Conservation (phyloP, 495 filamentous ascomycete species). For the Elaphomyces granulatus region DNA sequence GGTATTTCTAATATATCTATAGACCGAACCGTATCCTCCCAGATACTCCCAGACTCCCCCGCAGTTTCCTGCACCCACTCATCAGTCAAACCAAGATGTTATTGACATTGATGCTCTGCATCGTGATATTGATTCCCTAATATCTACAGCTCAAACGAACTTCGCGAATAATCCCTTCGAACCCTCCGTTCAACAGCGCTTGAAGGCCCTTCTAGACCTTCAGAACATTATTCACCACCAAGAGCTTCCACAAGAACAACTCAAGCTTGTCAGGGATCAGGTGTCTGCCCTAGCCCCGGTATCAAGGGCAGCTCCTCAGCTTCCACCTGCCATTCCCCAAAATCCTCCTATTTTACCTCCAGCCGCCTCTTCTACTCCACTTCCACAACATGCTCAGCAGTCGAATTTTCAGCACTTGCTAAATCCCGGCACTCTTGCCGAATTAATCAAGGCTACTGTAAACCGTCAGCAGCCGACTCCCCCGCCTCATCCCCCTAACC, state of each 20-base stretch:
- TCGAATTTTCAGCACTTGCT: slow-evolving; percentile 27
- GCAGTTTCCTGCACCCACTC: slow-evolving; percentile 17
- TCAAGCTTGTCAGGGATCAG: slow-evolving; percentile 66
- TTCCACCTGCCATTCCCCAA: slow-evolving; percentile 13
- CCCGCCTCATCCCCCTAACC: slow-evolving; percentile 20
- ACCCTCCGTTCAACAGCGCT: slow-evolving; percentile 52
- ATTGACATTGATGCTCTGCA: slow-evolving; percentile 60
- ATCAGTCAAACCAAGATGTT: slow-evolving; percentile 21
- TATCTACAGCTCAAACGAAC: slow-evolving; percentile 51
- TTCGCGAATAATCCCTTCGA: slow-evolving; percentile 62
- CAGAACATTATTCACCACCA: slow-evolving; percentile 66
- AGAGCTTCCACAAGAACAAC: slow-evolving; percentile 63
- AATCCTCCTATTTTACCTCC: slow-evolving; percentile 12
- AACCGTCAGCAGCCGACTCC: slow-evolving; percentile 29
- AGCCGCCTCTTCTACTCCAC: slow-evolving; percentile 14
- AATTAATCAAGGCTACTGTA: slow-evolving; percentile 35
- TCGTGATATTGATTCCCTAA: slow-evolving; percentile 64
- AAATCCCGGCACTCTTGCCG: slow-evolving; percentile 34
- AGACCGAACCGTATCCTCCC: slow-evolving; percentile 14
- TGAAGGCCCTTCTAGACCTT: slow-evolving; percentile 78
- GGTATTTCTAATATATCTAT: slow-evolving; percentile 14
- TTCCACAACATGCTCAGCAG: slow-evolving; percentile 20
- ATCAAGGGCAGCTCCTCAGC: slow-evolving; percentile 10
- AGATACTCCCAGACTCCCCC: slow-evolving; percentile 22
- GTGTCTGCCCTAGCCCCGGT: slow-evolving; percentile 48